These are phyloP conservation scores for Jimgerdemannia lactiflua DNA, from an alignment of 192 early-diverging fungal species.

Conservation along the genomic window DNA sequence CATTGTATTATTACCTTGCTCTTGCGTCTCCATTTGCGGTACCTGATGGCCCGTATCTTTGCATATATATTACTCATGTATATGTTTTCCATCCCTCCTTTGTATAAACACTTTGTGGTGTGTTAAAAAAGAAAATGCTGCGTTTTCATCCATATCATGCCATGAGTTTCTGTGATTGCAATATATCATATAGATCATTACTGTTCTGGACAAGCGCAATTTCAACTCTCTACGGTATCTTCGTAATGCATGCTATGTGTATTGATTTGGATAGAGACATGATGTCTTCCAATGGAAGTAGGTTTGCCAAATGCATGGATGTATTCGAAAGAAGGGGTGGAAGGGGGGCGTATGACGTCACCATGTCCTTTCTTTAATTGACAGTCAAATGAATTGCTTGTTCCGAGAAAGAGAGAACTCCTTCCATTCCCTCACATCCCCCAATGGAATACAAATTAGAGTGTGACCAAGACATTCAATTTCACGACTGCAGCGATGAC, in stretches of 20 bases:
- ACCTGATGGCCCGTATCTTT: background rate
- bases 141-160: background rate
- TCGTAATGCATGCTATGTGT: too few relatives aligned
- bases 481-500: background rate
- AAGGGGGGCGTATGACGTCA: background rate
- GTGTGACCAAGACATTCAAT: background rate
- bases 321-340: too few relatives aligned
- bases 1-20: background rate
- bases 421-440: background rate
- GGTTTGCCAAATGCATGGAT: too few relatives aligned
- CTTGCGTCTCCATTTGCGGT: background rate
- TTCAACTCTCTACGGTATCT: too few relatives aligned
- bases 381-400: background rate
- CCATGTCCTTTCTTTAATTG: background rate
- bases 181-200: background rate
- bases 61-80: background rate
- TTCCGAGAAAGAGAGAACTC: background rate
- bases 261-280: too few relatives aligned
- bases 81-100: background rate
- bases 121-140: background rate
- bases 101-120: background rate
- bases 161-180: background rate
- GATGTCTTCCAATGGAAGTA: too few relatives aligned
- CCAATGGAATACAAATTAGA: background rate
- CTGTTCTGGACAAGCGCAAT: too few relatives aligned